A percentile compares a stretch with the other conserved stretches of the same genome.
phyloP scores from a whole-genome alignment of 2,329 filamentous ascomycete genomes.

The Xenoacremonium recifei region DNA sequence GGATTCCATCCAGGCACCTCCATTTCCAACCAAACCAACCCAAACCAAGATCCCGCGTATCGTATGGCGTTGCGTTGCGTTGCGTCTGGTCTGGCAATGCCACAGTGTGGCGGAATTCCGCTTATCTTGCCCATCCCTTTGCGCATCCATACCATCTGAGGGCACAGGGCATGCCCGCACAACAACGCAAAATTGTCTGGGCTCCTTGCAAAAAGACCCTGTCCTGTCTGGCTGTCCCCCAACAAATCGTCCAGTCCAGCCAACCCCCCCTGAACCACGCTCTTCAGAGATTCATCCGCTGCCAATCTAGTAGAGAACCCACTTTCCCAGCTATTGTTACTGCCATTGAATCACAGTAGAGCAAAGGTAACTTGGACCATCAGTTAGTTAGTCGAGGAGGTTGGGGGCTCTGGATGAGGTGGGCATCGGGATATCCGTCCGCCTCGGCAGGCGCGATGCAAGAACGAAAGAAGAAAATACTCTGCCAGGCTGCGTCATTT shows the following conservation, averaged over 20 bases:
- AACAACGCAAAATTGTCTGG: background rate
- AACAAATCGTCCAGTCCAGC: constrained; percentile 17
- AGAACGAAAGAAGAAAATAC: constrained; percentile 17
- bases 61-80: constrained; percentile 5
- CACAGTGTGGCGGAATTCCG: constrained; percentile 11
- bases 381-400: no score
- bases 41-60: constrained; percentile 4
- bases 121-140: constrained; percentile 14
- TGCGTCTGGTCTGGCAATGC: background rate
- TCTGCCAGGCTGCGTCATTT: constrained; percentile 18
- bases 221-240: constrained; percentile 6
- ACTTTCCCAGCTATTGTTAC: constrained; percentile 2
- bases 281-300: constrained; percentile 15
- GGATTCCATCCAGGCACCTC: constrained; percentile 18
- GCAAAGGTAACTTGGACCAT: no score
- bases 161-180: background rate
- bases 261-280: constrained; percentile 10
- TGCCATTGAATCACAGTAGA: no score
- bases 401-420: no score
- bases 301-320: constrained; percentile 20
- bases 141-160: constrained; percentile 4
- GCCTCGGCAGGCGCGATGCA: constrained; percentile 9
- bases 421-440: constrained; percentile 17
- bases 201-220: background rate
- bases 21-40: constrained; percentile 6